Percentiles rank a stretch among this genome's conserved stretches.
These are phyloP conservation scores for Tylopilus intermedius DNA, from an alignment of 768 basidiomycete species.

Conservation along the genomic window DNA sequence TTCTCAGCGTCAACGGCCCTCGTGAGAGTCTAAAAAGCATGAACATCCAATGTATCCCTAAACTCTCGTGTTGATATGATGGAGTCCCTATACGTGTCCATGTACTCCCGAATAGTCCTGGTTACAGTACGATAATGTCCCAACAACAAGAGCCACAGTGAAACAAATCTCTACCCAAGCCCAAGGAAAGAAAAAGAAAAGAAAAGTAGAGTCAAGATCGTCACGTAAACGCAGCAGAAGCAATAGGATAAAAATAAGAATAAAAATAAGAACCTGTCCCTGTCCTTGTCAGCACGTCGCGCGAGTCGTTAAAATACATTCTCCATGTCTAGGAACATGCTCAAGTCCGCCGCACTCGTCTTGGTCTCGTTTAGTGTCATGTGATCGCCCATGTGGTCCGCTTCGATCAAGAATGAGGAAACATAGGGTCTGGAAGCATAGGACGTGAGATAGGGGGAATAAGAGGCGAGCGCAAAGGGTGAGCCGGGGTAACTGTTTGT, in stretches of 20 bases:
- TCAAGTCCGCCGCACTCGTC: no score
- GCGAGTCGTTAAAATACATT: neutral
- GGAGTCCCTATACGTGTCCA: no score
- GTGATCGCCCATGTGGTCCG: neutral
- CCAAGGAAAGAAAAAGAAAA: neutral
- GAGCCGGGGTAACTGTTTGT: conserved; percentile 1
- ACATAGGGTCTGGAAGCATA: neutral
- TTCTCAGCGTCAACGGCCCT: no score
- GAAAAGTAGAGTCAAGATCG: neutral
- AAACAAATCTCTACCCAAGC: neutral
- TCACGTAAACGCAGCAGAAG: neutral
- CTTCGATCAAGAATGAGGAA: neutral
- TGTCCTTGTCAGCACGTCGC: neutral
- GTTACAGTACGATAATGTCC: neutral
- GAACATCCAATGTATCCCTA: no score
- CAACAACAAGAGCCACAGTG: neutral
- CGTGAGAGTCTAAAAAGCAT: no score
- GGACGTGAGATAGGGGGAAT: neutral
- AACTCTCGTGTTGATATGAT: no score
- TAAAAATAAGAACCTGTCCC: neutral
- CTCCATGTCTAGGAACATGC: neutral
- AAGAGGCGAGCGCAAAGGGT: neutral
- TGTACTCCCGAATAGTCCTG: no score
- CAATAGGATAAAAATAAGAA: neutral
- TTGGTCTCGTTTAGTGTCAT: neutral